These are phyloP conservation scores for Endocladia muricata DNA, from an alignment of 31 red algal genomes.

Conservation along the genomic window DNA sequence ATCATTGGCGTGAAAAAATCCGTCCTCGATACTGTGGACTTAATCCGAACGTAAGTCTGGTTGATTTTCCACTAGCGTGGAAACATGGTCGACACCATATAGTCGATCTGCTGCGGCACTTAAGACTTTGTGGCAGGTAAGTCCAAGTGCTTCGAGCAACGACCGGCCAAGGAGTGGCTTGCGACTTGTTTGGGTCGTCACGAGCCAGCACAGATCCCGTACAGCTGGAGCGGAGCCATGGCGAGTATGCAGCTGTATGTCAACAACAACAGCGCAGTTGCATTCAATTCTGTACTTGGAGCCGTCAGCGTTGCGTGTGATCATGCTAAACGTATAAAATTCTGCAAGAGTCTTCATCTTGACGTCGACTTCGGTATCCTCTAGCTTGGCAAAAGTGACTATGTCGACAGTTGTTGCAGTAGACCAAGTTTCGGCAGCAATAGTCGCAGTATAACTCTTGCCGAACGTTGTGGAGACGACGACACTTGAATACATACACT, in stretches of 20 bases:
- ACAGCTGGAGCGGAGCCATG: constrained; percentile 9
- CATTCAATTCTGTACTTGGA: background rate
- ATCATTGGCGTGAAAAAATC: background rate
- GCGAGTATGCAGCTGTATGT: constrained; percentile 22
- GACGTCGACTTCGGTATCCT: background rate
- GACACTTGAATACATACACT: background rate
- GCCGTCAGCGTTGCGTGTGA: background rate
- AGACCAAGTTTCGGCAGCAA: constrained; percentile 20
- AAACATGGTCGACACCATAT: constrained; percentile 3
- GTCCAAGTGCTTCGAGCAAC: constrained; percentile 10
- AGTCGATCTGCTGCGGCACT: background rate
- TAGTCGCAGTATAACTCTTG: background rate
- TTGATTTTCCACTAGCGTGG: background rate
- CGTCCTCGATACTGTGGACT: constrained; percentile 10
- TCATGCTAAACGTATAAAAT: constrained; percentile 19
- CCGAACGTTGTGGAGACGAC: constrained; percentile 7
- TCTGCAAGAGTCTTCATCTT: background rate
- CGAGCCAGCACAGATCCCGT: constrained; percentile 13
- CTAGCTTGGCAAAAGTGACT: background rate
- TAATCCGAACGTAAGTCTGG: background rate
- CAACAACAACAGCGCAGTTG: background rate
- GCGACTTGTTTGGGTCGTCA: constrained; percentile 13
- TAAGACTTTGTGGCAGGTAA: background rate
- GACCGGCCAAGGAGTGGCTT: constrained; percentile 20
- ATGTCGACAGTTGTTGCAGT: background rate